phyloP scores from a whole-genome alignment of 305 asterid genomes.

The Caryopteris hybrid region DNA sequence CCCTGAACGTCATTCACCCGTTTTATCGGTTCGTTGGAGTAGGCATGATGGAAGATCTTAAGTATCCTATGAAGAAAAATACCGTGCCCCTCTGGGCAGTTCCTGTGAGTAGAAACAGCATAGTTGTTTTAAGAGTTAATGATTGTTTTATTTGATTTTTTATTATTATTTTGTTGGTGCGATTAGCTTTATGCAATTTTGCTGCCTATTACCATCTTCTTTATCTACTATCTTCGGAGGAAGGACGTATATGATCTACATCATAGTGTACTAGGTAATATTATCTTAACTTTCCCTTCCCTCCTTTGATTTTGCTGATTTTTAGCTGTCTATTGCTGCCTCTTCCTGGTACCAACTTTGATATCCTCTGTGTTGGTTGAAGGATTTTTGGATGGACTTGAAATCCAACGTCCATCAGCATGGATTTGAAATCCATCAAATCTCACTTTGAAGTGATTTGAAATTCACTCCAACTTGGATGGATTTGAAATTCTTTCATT shows the following conservation, averaged over 20 bases:
- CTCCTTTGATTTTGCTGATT: not conserved
- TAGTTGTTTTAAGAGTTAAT: not conserved
- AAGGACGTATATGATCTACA: constrained; percentile 76
- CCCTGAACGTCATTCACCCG: constrained; percentile 46
- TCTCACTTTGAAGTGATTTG: no score
- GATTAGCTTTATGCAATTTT: constrained; percentile 59
- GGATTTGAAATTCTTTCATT: no score
- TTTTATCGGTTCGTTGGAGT: constrained; percentile 66
- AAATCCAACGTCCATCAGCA: no score
- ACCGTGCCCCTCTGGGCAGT: constrained; percentile 80
- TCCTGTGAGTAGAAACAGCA: constrained; percentile 53
- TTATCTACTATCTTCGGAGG: constrained; percentile 58
- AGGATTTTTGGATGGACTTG: no score
- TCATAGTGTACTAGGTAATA: constrained; percentile 58
- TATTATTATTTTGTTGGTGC: not conserved
- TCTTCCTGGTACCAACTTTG: no score
- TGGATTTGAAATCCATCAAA: no score
- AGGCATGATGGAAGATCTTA: constrained; percentile 76
- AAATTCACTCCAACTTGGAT: no score
- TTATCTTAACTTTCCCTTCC: not conserved
- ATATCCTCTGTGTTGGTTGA: no score
- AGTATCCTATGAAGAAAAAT: constrained; percentile 70
- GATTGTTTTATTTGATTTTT: not conserved
- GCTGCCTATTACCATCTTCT: constrained; percentile 57
- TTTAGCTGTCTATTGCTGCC: no score